Evolutionary conservation across 192 early-diverging fungal genomes (phyloP), one percentile per base, ranked within the genome.

Genomic region (Phlyctochytrium arcticum): DNA sequence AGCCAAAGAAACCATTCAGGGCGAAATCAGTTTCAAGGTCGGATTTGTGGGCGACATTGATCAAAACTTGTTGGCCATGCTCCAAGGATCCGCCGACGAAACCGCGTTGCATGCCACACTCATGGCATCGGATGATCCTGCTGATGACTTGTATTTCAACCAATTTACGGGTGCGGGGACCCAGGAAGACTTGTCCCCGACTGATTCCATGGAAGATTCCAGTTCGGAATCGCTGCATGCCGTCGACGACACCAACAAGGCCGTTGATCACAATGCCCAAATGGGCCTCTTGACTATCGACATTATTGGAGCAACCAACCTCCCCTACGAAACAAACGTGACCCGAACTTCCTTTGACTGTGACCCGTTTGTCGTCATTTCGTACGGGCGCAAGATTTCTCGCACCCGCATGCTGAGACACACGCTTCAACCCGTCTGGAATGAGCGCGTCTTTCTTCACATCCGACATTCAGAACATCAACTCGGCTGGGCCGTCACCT

Each of bases 331-430:
- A 23, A 33, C 57, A 21, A 59, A 62, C 29, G 33, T 56, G 5
- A 76, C 81, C 3, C 65, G 80, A n/a, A 82, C 81, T 0, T 77
- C 84, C 6, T 89, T 85, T 65, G 85, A 91, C 65, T 91, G 89
- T 80, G 90, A 92, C 70, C 90, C 91, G 0, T 92, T 90, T 75
- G 89, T 88, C 1, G 74, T 90, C 36, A 77, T 91, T 12, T 84
- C 87, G 7, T 89, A 85, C 80, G 33, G 64, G 29, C 48, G 76
- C 26, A 79, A 82, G 17, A 92, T 87, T 2, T 92, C 87, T 63
- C 71, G 89, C 27, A 90, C 90, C 6, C 66, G 81, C 31, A 74
- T 78, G 2, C 69, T 89, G 42, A 74, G 82, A 10, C 88, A 91
- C 60, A 84, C 77, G 23, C 74, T 88, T 6, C 83, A 87, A 54